Base-by-base conservation (phyloP, 2,329 filamentous ascomycete species). In the Cordyceps cateniannulata region DNA sequence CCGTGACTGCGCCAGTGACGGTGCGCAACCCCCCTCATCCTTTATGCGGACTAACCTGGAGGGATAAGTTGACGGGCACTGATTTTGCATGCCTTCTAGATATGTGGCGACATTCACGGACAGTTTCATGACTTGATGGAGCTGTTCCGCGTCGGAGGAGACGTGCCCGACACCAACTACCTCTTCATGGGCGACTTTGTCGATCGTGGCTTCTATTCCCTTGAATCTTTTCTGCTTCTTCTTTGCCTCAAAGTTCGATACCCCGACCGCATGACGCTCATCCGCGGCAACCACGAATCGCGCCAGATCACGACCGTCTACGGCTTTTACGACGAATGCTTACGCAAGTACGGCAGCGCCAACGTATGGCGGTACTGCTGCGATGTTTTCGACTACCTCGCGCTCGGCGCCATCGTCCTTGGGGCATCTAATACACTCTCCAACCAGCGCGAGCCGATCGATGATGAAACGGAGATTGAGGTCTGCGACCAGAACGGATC, bases 161-260 rank as follows among this genome's bases (percentile, higher is more conserved):
- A 96, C 72, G 91, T 96, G 4, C 93, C 93, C 45, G 93, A 97
- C 70, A 97, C 93, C 35, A 96, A 96, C 71, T 97, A 97, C 74
- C 85, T 97, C 3, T 97, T 97, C 77, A 96, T 97, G 91, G 93
- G 93, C 72, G 93, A 99, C 75, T 99, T 97, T 69, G 93, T 99
- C 71, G 93, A 99, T 75, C 90, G 93, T 65, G 93, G 93, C 62
- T 99, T 97, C 81, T 99, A 98, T 79, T 96, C 91, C 2, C 87
- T 99, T 68, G 93, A 99, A 77, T 95, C 93, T 5, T 97, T 99
- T 72, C 87, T 97, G 63, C 89, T 99, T 60, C 87, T 99, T 12
- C 85, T 99, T 58, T 96, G 92, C 72, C 86, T 98, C 69, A 98
- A 98, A 82, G 93, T 98, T 63, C 89, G 93, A 72, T 98, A 98